These are phyloP conservation scores for Umbelopsis vinacea DNA, from an alignment of 192 early-diverging fungal genomes.

Conservation along the genomic window DNA sequence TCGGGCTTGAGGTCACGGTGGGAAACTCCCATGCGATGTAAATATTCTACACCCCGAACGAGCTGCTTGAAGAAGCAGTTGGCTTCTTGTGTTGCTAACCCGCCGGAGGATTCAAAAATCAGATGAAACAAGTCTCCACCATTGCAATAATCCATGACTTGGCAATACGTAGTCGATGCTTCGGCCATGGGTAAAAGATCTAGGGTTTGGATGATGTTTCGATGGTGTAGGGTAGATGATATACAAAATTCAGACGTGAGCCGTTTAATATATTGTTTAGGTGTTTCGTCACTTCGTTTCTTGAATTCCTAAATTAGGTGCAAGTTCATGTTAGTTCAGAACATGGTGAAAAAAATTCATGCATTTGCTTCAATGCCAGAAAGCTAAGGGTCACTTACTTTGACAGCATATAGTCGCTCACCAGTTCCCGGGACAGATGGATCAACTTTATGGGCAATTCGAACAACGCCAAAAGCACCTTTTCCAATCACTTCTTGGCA, in stretches of 20 bases:
- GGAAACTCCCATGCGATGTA: conserved; percentile 82
- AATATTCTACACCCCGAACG: conserved; percentile 73
- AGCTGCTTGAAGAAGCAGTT: conserved; percentile 80
- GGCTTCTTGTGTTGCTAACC: conserved; percentile 53
- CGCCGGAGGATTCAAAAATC: conserved; percentile 66
- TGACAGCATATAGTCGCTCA: conserved; percentile 50
- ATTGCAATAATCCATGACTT: conserved; percentile 86
- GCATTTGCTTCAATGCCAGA: background rate
- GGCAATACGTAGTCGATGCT: conserved; percentile 53
- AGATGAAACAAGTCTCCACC: conserved; percentile 80
- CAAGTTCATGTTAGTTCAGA: background rate
- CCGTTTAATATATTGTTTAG: conserved; percentile 57
- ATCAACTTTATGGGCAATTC: conserved; percentile 45
- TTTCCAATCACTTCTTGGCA: conserved; percentile 48
- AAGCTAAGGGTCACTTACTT: conserved; percentile 29
- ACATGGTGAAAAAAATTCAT: background rate
- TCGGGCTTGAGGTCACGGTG: conserved; percentile 89
- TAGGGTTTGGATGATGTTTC: conserved; percentile 78
- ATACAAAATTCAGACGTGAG: conserved; percentile 83
- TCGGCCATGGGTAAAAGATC: conserved; percentile 77
- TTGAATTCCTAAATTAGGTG: conserved; percentile 82
- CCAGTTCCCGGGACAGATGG: conserved; percentile 24
- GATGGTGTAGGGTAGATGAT: conserved; percentile 72
- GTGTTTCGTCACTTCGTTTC: conserved; percentile 59
- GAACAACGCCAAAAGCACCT: conserved; percentile 50